Percentiles rank a stretch among this genome's conserved stretches.
These are phyloP conservation scores for Mycena vulgaris DNA, from an alignment of 768 basidiomycete genomes.

Conservation along the genomic window DNA sequence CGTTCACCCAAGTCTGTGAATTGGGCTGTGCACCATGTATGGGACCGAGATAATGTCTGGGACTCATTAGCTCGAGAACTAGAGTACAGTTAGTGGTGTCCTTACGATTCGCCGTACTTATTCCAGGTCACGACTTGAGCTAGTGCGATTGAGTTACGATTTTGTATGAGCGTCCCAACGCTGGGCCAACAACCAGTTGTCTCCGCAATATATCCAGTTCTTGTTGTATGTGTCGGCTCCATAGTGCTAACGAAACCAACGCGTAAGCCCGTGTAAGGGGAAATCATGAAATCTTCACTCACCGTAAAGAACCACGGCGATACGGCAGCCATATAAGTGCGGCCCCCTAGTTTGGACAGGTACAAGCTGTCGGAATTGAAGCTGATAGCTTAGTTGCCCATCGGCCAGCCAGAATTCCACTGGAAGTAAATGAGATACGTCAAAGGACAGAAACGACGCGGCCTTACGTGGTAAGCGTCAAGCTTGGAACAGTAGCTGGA, in stretches of 20 bases:
- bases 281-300: conserved; percentile 35
- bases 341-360: conserved; percentile 48
- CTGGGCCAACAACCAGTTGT: conserved; percentile 73
- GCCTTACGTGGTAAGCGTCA: conserved; percentile 64
- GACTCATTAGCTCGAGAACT: too few species aligned
- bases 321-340: conserved; percentile 65
- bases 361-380: conserved; percentile 54
- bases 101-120: conserved; percentile 82
- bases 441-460: background rate
- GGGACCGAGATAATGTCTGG: conserved; percentile 89
- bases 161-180: conserved; percentile 77
- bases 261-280: conserved; percentile 40
- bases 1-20: conserved; percentile 80
- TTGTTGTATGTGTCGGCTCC: conserved; percentile 71
- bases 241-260: conserved; percentile 73
- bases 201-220: conserved; percentile 75
- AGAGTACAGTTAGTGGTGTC: too few species aligned
- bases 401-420: conserved; percentile 75
- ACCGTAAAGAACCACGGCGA: conserved; percentile 84
- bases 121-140: conserved; percentile 81
- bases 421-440: conserved; percentile 39
- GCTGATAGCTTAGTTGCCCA: conserved; percentile 52
- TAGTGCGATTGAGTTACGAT: conserved; percentile 61
- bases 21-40: conserved; percentile 77
- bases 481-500: conserved; percentile 59